These are phyloP conservation scores for Dendrocalamus latiflorus DNA, from an alignment of 202 grass and related monocot species.

Conservation along the genomic window DNA sequence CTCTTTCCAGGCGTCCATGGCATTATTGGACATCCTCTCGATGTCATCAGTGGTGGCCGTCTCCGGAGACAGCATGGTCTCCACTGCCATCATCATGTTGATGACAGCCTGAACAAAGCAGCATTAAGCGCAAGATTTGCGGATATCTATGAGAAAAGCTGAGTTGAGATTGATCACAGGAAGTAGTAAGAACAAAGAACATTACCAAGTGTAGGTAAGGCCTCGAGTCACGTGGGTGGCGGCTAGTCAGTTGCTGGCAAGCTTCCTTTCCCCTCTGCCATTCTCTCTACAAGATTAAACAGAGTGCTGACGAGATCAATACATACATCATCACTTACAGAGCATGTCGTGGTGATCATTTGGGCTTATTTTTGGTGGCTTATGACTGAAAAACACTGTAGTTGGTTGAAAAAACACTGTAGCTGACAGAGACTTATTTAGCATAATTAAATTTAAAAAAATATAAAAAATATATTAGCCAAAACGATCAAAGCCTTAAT, in stretches of 20 bases:
- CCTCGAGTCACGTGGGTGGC: conserved; percentile 33
- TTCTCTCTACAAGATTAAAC: conserved; percentile 35
- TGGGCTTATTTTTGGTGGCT: no score
- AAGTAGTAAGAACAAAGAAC: background rate
- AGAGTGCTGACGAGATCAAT: background rate
- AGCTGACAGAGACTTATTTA: no score
- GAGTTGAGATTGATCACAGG: background rate
- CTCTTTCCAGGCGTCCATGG: conserved; percentile 36
- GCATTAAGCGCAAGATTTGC: background rate
- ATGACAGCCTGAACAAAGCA: conserved; percentile 47
- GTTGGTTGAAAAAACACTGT: no score
- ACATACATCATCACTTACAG: background rate
- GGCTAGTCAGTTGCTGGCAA: conserved; percentile 26
- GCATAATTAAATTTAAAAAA: no score
- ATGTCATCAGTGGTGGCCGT: conserved; percentile 23
- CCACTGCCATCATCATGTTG: conserved; percentile 61
- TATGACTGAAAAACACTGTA: no score
- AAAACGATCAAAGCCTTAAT: no score
- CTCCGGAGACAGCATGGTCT: conserved; percentile 38
- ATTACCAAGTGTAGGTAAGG: conserved; percentile 46
- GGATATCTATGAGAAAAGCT: background rate
- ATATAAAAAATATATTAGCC: no score
- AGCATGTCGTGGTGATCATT: no score
- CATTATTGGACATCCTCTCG: conserved; percentile 28
- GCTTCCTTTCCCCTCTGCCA: conserved; percentile 45